Evolutionary conservation across 768 basidiomycete species (phyloP), one percentile per base, ranked within the genome.

Genomic region (Nevesoporus exiguus): DNA sequence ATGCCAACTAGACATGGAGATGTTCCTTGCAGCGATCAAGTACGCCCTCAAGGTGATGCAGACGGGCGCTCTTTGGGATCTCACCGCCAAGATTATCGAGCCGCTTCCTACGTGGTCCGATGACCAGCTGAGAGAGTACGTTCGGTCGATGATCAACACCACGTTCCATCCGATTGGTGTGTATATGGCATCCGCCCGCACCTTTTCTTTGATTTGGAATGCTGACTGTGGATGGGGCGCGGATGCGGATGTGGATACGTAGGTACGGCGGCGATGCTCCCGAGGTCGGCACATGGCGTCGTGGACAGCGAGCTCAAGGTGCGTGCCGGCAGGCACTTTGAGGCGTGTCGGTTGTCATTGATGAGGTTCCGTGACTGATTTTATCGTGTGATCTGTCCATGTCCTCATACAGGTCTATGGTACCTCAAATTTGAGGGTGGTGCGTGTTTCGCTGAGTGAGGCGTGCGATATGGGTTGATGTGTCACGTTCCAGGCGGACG

Each of bases 271-370:
- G n/a, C 44, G 9, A 62, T 55, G 61, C 61, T 63, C n/a, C 53
- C 61, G 37, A 51, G 61, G 13, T 59, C 51, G 9, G 47, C 50
- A 5, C 55, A 62, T 10, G 57, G 61, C 10, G 33, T 55, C 19
- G 57, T 62, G 21, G 61, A 55, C 25, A 36, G 42, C n/a, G 48
- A 52, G 19, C 49, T 62, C 19, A 62, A 62, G 57, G 57, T 53
- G 6, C 19, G 33, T 25, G 27, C n/a, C n/a, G n/a, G n/a, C n/a
- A n/a, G n/a, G n/a, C n/a, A n/a, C n/a, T n/a, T n/a, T n/a, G n/a
- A n/a, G n/a, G n/a, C n/a, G n/a, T n/a, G n/a, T n/a, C n/a, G n/a
- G n/a, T n/a, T n/a, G n/a, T n/a, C n/a, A n/a, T n/a, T n/a, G n/a
- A n/a, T n/a, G n/a, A n/a, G n/a, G n/a, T n/a, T 8, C 27, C 27